Percentiles rank a stretch among this genome's conserved stretches.
Conservation (phyloP, 805 yeast genomes). For the Barnettozyma salicaria region DNA sequence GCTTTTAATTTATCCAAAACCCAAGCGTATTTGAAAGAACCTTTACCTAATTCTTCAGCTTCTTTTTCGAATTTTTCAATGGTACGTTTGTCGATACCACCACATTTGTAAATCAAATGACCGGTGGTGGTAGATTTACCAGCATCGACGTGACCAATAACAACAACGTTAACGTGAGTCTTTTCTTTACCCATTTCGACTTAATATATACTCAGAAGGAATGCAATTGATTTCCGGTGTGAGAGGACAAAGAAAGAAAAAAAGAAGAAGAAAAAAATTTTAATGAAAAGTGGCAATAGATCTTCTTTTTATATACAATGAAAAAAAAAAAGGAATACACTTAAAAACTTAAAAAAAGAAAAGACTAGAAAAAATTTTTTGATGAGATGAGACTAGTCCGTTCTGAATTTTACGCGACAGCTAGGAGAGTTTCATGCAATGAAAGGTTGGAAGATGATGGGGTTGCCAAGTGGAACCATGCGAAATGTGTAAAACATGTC, state of each 20-base stretch:
- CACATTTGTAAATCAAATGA: slow-evolving; percentile 98
- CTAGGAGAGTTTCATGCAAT: too few relatives aligned
- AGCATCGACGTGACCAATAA: slow-evolving; percentile 99
- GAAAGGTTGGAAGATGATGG: too few relatives aligned
- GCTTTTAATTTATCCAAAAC: slow-evolving; percentile 93
- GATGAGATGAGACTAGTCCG: background rate
- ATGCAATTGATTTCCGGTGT: slow-evolving; percentile 33
- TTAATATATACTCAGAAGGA: slow-evolving; percentile 29
- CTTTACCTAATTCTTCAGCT: slow-evolving; percentile 96
- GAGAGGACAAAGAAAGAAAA: slow-evolving; percentile 27
- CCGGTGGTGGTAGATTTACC: slow-evolving; percentile 99
- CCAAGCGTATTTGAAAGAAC: slow-evolving; percentile 98
- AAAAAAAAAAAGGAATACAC: background rate
- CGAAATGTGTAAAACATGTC: too few relatives aligned
- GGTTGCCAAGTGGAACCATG: too few relatives aligned
- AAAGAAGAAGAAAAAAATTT: slow-evolving; percentile 8
- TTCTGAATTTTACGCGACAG: background rate
- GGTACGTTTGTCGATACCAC: slow-evolving; percentile 98
- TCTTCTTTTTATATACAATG: background rate
- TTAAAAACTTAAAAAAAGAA: background rate
- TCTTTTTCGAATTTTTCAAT: slow-evolving; percentile 98
- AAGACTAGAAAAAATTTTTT: background rate
- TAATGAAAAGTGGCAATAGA: slow-evolving; percentile 2
- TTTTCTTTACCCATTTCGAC: slow-evolving; percentile 14
- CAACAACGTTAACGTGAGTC: slow-evolving; percentile 98